phyloP scores from a whole-genome alignment of 192 early-diverging fungal genomes.

The Coemansia sp. region DNA sequence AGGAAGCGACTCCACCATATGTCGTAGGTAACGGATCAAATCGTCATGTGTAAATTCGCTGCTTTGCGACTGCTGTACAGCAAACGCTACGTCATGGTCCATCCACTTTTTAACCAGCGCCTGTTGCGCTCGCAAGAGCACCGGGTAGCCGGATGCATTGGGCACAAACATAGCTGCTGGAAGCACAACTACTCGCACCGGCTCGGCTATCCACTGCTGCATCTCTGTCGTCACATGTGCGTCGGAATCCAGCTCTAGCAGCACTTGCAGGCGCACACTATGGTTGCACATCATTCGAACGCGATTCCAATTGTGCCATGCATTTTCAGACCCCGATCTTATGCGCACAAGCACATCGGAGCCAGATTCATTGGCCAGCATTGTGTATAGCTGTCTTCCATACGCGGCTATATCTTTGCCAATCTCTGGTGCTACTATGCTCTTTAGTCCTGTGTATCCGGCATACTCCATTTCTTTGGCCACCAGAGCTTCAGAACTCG shows the following conservation, averaged over 20 bases:
- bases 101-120: constrained; percentile 30
- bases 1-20: constrained; percentile 64
- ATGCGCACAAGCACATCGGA: constrained; percentile 54
- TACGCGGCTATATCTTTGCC: constrained; percentile 3
- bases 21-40: constrained; percentile 68
- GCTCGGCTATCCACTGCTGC: constrained; percentile 81
- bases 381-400: constrained; percentile 21
- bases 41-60: background rate
- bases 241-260: constrained; percentile 57
- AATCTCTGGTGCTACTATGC: constrained; percentile 24
- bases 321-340: constrained; percentile 32
- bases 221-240: constrained; percentile 36
- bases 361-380: background rate
- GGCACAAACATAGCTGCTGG: constrained; percentile 68
- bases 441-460: constrained; percentile 22
- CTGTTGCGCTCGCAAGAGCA: constrained; percentile 79
- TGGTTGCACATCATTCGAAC: constrained; percentile 70
- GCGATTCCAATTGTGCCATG: constrained; percentile 81
- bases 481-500: constrained; percentile 8
- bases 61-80: constrained; percentile 10
- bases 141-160: constrained; percentile 85
- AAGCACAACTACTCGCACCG: constrained; percentile 73
- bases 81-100: constrained; percentile 33
- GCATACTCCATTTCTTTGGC: constrained; percentile 19
- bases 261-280: constrained; percentile 57